phyloP scores from a whole-genome alignment of 2,329 filamentous ascomycete species.

The Neopestalotiopsis clavispora region DNA sequence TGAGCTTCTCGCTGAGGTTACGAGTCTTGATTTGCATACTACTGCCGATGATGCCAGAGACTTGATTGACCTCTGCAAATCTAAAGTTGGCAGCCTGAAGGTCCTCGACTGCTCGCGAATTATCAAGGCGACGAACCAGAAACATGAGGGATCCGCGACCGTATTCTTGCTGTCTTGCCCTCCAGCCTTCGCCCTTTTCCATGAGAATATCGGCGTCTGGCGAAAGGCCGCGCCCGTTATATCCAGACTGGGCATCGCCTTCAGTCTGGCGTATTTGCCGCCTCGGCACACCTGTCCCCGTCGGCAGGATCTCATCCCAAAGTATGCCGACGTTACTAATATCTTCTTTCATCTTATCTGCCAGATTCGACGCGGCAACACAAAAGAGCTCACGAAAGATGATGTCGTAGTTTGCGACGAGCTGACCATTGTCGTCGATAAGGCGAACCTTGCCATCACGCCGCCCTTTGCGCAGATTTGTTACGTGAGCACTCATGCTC shows the following conservation, averaged over 20 bases:
- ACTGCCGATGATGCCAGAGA: constrained; percentile 70
- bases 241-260: constrained; percentile 21
- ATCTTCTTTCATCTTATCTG: constrained; percentile 66
- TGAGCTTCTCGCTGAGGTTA: constrained; percentile 66
- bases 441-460: constrained; percentile 49
- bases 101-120: constrained; percentile 61
- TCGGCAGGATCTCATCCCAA: constrained; percentile 77
- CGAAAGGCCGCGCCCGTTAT: neutral
- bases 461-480: constrained; percentile 46
- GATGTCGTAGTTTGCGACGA: constrained; percentile 72
- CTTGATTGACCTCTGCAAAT: constrained; percentile 74
- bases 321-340: constrained; percentile 70
- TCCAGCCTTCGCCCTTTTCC: constrained; percentile 44
- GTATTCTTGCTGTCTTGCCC: constrained; percentile 41
- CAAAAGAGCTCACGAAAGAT: constrained; percentile 86
- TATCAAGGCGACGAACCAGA: constrained; percentile 68
- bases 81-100: constrained; percentile 76
- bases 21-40: constrained; percentile 74
- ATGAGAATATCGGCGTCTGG: constrained; percentile 36
- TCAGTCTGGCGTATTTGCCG: constrained; percentile 25
- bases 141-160: constrained; percentile 83
- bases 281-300: constrained; percentile 48
- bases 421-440: constrained; percentile 57
- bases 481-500: constrained; percentile 75
- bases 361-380: constrained; percentile 75